These are phyloP conservation scores for Penicillium crystallinum DNA, from an alignment of 495 filamentous ascomycete species.

Conservation along the genomic window DNA sequence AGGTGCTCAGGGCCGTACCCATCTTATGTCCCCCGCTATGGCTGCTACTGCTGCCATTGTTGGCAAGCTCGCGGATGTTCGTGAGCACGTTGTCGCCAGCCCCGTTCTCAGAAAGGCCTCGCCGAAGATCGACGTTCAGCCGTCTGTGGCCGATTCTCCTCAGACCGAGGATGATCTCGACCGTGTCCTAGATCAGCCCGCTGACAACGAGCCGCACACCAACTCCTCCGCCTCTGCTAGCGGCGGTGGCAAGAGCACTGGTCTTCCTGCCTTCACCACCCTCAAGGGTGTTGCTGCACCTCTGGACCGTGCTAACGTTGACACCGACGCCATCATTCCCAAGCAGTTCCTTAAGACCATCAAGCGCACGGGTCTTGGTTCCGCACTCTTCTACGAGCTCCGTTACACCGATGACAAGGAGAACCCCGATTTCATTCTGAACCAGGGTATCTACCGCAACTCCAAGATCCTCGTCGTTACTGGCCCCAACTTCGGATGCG, in stretches of 20 bases:
- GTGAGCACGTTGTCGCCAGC: conserved; percentile 62
- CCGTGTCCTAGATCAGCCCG: conserved; percentile 69
- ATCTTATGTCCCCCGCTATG: conserved; percentile 96
- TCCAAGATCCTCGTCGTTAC: conserved; percentile 92
- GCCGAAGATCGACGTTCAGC: conserved; percentile 51
- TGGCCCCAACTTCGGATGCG: conserved; percentile 93
- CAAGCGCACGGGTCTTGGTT: conserved; percentile 90
- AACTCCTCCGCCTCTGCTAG: conserved; percentile 38
- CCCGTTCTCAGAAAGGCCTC: conserved; percentile 53
- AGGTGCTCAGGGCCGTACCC: conserved; percentile 87
- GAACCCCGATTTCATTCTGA: conserved; percentile 80
- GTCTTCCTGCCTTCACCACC: conserved; percentile 74
- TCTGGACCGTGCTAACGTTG: conserved; percentile 81
- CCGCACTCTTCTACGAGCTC: conserved; percentile 78
- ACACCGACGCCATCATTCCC: conserved; percentile 97
- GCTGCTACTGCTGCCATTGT: conserved; percentile 85
- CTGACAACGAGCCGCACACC: conserved; percentile 60
- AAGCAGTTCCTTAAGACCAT: conserved; percentile 99
- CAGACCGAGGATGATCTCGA: conserved; percentile 73
- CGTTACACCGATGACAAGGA: conserved; percentile 73
- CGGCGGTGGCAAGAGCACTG: conserved; percentile 46
- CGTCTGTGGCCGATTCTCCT: conserved; percentile 66
- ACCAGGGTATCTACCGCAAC: conserved; percentile 78
- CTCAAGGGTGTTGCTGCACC: conserved; percentile 87
- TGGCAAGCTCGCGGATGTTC: conserved; percentile 87